These are phyloP conservation scores for Acacia pycnantha DNA, from an alignment of 331 rosid species.

Conservation along the genomic window DNA sequence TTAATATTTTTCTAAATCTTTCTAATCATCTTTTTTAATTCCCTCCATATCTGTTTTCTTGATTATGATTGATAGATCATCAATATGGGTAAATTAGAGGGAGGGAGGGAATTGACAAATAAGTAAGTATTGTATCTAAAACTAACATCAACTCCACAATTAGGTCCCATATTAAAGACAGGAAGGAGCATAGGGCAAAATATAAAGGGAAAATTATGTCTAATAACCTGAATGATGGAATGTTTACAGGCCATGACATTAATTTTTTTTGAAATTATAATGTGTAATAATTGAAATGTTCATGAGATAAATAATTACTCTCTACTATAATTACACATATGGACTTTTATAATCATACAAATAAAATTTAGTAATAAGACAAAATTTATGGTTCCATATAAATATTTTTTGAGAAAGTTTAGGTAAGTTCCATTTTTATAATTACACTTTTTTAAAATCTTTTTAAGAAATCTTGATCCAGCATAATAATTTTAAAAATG, in stretches of 20 bases:
- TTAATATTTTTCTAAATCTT: too few relatives aligned
- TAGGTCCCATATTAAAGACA: too few relatives aligned
- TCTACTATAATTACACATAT: neutral
- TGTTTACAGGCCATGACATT: neutral
- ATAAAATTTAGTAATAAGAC: neutral
- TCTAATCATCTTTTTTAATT: too few relatives aligned
- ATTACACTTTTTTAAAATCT: too few relatives aligned
- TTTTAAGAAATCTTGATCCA: neutral
- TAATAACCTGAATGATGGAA: too few relatives aligned
- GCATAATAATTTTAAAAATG: neutral
- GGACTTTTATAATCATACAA: neutral
- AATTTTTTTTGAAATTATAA: too few relatives aligned
- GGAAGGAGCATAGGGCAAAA: neutral
- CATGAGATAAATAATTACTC: neutral
- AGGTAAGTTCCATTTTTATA: neutral
- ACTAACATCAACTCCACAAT: too few relatives aligned
- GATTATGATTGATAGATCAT: too few relatives aligned
- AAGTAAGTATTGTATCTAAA: too few relatives aligned
- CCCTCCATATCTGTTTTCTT: too few relatives aligned
- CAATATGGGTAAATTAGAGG: accelerated
- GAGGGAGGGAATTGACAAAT: too few relatives aligned
- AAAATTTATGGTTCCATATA: neutral
- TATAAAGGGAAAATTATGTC: neutral
- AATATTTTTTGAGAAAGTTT: neutral
- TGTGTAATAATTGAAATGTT: neutral